A percentile compares a stretch with the other conserved stretches of the same genome.
Evolutionary conservation across 768 basidiomycete genomes (phyloP).

Genomic region (Auriculariales sp.): DNA sequence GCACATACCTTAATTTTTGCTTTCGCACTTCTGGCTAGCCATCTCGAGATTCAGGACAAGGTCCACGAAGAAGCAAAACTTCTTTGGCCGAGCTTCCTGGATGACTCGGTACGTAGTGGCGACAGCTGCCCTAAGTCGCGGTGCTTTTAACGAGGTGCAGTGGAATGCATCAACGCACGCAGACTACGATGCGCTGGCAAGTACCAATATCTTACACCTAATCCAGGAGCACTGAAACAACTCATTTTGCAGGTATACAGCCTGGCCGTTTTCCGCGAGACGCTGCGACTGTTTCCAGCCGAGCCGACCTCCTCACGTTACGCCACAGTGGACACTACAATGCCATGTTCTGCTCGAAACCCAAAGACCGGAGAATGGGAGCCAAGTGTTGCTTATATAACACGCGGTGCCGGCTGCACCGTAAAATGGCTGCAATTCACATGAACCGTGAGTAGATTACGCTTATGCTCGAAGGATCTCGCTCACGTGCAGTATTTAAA

Average conservation of each 20-base stretch:
- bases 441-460: conserved; percentile 27
- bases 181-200: no score
- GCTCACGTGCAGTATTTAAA: not conserved
- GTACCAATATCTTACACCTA: no score
- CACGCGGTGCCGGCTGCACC: conserved; percentile 20
- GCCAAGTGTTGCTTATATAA: conserved; percentile 21
- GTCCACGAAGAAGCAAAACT: conserved; percentile 31
- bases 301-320: conserved; percentile 22
- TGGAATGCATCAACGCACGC: no score
- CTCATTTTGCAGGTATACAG: conserved; percentile 24
- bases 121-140: no score
- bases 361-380: conserved; percentile 3
- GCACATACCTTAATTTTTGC: conserved; percentile 30
- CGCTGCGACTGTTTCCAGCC: conserved; percentile 27
- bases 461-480: not conserved
- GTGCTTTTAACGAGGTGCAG: no score
- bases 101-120: no score
- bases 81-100: no score
- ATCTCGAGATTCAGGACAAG: conserved; percentile 33
- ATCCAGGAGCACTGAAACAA: no score
- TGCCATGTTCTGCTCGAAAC: no score
- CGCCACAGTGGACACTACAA: conserved; percentile 19
- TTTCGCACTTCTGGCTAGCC: conserved; percentile 30
- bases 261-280: conserved; percentile 28
- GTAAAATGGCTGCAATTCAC: conserved; percentile 30